A percentile compares a stretch with the other conserved stretches of the same genome.
Evolutionary conservation across 805 yeast species (phyloP).

Genomic region (Millerago galiae): DNA sequence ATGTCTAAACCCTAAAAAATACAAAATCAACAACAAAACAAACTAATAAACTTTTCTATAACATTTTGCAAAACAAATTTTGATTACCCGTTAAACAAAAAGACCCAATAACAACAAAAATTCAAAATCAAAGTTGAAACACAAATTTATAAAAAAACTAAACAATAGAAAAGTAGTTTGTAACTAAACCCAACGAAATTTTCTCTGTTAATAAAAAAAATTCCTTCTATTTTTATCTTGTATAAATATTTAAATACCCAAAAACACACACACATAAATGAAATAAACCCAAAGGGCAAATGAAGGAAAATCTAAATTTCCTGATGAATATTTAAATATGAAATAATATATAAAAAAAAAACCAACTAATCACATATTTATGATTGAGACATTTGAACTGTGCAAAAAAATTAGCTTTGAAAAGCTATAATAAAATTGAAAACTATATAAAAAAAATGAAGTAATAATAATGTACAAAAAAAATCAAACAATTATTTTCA

Average conservation of each 20-base stretch:
- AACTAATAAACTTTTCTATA: slow-evolving; percentile 17
- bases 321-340: slow-evolving; percentile 2
- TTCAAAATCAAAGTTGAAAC: slow-evolving; percentile 5
- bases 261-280: slow-evolving; percentile 3
- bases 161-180: slow-evolving; percentile 3
- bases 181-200: slow-evolving; percentile 1
- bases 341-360: slow-evolving; percentile 1
- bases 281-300: slow-evolving; percentile 1
- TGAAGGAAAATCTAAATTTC: background rate
- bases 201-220: background rate
- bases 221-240: slow-evolving; percentile 1
- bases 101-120: slow-evolving; percentile 1
- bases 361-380: slow-evolving; percentile 4
- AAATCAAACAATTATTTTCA: background rate
- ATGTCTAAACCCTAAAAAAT: slow-evolving; percentile 19
- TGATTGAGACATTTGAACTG: slow-evolving; percentile 15
- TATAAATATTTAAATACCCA: slow-evolving; percentile 6
- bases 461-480: background rate
- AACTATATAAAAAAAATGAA: background rate
- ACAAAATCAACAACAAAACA: slow-evolving; percentile 7
- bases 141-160: background rate
- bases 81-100: background rate
- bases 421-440: slow-evolving; percentile 1
- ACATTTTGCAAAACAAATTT: background rate
- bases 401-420: slow-evolving; percentile 6